These are phyloP conservation scores for Trametes cubensis DNA, from an alignment of 768 basidiomycete species.

Conservation along the genomic window DNA sequence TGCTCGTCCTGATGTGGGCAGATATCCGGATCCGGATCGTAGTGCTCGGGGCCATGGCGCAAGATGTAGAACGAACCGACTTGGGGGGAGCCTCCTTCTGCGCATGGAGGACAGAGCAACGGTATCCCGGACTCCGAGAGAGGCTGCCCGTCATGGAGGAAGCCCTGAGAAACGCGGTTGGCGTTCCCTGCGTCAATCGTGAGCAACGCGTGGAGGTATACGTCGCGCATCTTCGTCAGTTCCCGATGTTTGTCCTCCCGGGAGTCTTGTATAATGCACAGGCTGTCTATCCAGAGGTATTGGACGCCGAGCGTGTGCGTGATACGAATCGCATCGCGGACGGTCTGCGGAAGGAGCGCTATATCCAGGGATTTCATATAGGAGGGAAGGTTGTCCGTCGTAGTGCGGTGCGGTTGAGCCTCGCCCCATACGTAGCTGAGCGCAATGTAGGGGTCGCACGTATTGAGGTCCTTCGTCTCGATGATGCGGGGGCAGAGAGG, in stretches of 20 bases:
- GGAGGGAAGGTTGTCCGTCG: not conserved
- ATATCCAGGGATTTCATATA: not conserved
- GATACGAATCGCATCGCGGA: slow-evolving; percentile 3
- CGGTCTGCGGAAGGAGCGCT: not conserved
- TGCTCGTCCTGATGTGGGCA: too few relatives aligned
- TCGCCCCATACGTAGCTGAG: slow-evolving; percentile 6
- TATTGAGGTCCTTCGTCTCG: not conserved
- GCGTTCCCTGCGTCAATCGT: not conserved
- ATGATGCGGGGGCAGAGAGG: not conserved
- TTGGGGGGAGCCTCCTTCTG: too few relatives aligned
- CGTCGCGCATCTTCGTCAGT: not conserved
- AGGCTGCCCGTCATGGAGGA: not conserved
- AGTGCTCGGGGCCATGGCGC: too few relatives aligned
- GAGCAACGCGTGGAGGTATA: not conserved
- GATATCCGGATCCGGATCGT: too few relatives aligned
- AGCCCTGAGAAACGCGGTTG: not conserved
- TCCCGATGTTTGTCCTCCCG: not conserved
- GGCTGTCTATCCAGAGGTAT: slow-evolving; percentile 2
- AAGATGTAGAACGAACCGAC: too few relatives aligned
- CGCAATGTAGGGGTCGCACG: not conserved
- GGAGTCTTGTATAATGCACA: slow-evolving; percentile 12
- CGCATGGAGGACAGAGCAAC: not conserved
- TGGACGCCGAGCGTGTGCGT: not conserved
- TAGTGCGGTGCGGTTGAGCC: not conserved
- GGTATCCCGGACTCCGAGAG: not conserved